Conservation (phyloP, 1,139 yeast genomes). For the Saccharomyces pastorianus region DNA sequence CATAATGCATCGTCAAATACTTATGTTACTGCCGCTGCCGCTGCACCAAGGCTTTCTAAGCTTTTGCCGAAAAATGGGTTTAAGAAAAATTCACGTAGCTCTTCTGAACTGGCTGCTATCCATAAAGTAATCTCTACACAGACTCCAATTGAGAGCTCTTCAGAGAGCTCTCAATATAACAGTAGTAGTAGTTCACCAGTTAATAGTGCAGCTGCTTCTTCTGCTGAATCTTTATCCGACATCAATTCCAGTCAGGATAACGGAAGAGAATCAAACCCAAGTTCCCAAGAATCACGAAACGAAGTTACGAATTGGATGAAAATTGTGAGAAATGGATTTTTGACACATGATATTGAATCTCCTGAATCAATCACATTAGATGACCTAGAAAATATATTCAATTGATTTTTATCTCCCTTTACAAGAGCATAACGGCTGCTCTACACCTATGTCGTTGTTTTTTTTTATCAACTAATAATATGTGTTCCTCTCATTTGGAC, state of each 20-base stretch:
- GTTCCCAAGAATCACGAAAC: slow-evolving; percentile 23
- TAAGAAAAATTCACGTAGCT: slow-evolving; percentile 34
- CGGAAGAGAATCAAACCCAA: background rate
- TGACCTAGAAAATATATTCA: slow-evolving; percentile 61
- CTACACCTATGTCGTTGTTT: background rate
- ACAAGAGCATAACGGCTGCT: background rate
- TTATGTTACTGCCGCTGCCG: slow-evolving; percentile 66
- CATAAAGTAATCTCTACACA: slow-evolving; percentile 57
- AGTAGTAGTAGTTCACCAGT: background rate
- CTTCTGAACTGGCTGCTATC: slow-evolving; percentile 66
- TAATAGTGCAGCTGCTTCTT: slow-evolving; percentile 17
- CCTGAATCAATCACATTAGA: slow-evolving; percentile 72
- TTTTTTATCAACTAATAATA: background rate
- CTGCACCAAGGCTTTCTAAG: slow-evolving; percentile 70
- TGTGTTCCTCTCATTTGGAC: background rate
- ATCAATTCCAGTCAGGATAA: background rate
- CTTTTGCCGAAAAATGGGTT: slow-evolving; percentile 36
- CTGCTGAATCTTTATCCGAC: slow-evolving; percentile 5
- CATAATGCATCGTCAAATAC: background rate
- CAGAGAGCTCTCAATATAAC: slow-evolving; percentile 10
- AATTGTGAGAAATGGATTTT: slow-evolving; percentile 64
- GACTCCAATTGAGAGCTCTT: slow-evolving; percentile 31
- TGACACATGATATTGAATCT: slow-evolving; percentile 64
- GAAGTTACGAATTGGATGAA: slow-evolving; percentile 42
- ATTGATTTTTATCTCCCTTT: slow-evolving; percentile 22